Evolutionary conservation across 805 yeast species (phyloP).

Genomic region (Yarrowia phangngaensis): DNA sequence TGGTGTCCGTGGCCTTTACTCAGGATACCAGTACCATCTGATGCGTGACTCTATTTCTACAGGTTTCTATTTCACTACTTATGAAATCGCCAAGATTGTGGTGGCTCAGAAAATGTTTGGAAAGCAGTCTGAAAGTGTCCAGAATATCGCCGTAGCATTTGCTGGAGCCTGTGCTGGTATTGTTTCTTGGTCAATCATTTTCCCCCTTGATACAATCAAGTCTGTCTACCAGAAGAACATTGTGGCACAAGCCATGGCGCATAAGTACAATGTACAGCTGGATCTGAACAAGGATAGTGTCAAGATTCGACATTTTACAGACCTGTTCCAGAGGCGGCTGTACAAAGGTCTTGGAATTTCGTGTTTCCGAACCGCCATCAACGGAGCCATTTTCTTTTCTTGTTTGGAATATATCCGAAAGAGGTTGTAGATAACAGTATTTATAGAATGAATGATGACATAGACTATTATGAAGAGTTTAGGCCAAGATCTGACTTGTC

Average conservation of each 20-base stretch:
- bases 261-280: conserved; percentile 41
- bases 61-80: conserved; percentile 68
- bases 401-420: conserved; percentile 38
- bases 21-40: conserved; percentile 68
- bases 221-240: conserved; percentile 71
- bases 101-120: conserved; percentile 36
- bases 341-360: conserved; percentile 79
- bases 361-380: conserved; percentile 62
- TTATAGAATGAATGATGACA: too few relatives aligned
- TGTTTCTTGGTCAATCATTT: conserved; percentile 67
- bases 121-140: conserved; percentile 35
- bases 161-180: conserved; percentile 83
- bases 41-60: conserved; percentile 67
- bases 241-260: conserved; percentile 59
- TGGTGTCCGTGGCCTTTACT: conserved; percentile 63
- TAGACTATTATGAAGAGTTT: too few relatives aligned
- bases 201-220: conserved; percentile 79
- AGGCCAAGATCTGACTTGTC: too few relatives aligned
- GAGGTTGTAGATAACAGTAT: conserved; percentile 6
- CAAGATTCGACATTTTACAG: conserved; percentile 27
- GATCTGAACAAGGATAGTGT: conserved; percentile 34
- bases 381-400: conserved; percentile 72
- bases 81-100: conserved; percentile 64
- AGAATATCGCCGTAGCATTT: conserved; percentile 50
- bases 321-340: conserved; percentile 49